Evolutionary conservation across 805 yeast species (phyloP).

Genomic region (Vanderwaltozyma yarrowii): DNA sequence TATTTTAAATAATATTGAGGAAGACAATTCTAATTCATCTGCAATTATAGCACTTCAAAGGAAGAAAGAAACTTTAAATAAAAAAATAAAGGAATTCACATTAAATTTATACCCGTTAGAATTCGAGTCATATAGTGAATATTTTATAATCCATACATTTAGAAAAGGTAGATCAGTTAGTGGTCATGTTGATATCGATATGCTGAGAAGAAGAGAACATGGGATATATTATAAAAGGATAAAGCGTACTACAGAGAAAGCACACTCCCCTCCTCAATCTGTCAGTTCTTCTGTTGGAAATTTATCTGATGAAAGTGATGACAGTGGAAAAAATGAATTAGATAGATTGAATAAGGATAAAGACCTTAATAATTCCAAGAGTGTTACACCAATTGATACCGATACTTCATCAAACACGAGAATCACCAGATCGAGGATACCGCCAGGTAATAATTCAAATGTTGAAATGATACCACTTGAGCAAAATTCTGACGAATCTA

Average conservation of each 20-base stretch:
- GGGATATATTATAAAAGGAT: conserved; percentile 20
- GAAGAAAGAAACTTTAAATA: not conserved
- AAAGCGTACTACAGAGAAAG: conserved; percentile 2
- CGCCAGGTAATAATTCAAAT: not conserved
- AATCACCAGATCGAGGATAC: not conserved
- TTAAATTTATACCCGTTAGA: conserved; percentile 18
- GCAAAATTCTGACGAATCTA: not conserved
- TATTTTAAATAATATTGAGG: too few relatives aligned
- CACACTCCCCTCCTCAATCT: not conserved
- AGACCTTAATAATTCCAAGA: not conserved
- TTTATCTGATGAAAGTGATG: not conserved
- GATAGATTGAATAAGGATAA: not conserved
- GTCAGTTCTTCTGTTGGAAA: not conserved
- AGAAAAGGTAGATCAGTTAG: conserved; percentile 25
- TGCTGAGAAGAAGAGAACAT: conserved; percentile 20
- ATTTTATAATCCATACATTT: conserved; percentile 20
- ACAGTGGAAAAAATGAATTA: not conserved
- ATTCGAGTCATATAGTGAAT: conserved; percentile 28
- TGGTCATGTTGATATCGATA: conserved; percentile 25
- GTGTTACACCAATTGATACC: not conserved
- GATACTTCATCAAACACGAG: not conserved
- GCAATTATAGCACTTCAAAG: not conserved
- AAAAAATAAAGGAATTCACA: not conserved
- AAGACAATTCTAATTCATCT: not conserved
- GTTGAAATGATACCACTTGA: too few relatives aligned